phyloP scores from a whole-genome alignment of 805 yeast species.

The Priceomyces medius region DNA sequence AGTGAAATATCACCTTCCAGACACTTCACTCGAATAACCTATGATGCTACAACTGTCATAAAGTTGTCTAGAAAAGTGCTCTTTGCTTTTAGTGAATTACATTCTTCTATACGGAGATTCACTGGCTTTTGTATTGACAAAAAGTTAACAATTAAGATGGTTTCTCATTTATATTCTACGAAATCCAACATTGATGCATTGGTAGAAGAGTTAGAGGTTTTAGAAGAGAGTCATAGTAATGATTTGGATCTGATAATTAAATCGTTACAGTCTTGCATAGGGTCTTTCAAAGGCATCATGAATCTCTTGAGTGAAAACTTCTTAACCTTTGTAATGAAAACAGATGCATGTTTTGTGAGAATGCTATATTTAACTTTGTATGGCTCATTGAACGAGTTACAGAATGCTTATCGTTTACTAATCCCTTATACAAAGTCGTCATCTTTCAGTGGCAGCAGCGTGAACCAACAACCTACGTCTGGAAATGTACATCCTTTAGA shows the following conservation, averaged over 20 bases:
- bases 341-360: slow-evolving; percentile 64
- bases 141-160: slow-evolving; percentile 52
- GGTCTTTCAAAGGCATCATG: slow-evolving; percentile 54
- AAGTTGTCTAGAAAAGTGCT: slow-evolving; percentile 59
- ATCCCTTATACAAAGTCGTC: slow-evolving; percentile 9
- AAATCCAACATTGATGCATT: slow-evolving; percentile 56
- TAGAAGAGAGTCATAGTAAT: slow-evolving; percentile 41
- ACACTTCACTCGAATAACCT: slow-evolving; percentile 6
- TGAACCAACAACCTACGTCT: slow-evolving; percentile 1
- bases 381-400: slow-evolving; percentile 65
- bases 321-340: slow-evolving; percentile 47
- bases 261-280: slow-evolving; percentile 33
- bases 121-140: slow-evolving; percentile 59
- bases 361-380: slow-evolving; percentile 59
- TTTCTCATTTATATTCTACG: slow-evolving; percentile 49
- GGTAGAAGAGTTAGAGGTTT: slow-evolving; percentile 54
- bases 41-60: slow-evolving; percentile 23
- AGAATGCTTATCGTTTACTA: slow-evolving; percentile 59
- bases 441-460: neutral
- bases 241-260: slow-evolving; percentile 29
- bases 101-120: slow-evolving; percentile 55
- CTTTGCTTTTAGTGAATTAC: slow-evolving; percentile 64
- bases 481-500: slow-evolving; percentile 3
- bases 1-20: slow-evolving; percentile 12
- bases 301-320: slow-evolving; percentile 48